phyloP scores from a whole-genome alignment of 75 land plant species.

The Pseudotsuga menziesii region DNA sequence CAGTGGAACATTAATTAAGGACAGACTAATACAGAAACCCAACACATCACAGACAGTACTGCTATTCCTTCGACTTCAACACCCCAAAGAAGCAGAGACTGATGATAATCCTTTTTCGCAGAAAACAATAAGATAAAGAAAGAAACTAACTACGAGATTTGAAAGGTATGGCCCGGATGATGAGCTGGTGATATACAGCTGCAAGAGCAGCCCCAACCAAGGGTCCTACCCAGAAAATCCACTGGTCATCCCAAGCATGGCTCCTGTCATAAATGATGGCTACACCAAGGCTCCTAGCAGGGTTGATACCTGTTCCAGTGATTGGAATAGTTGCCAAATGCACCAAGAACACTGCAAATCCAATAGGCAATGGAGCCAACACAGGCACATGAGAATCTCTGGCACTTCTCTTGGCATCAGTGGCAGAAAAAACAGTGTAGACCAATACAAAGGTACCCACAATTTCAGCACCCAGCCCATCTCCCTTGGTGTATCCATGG shows the following conservation, averaged over 20 bases:
- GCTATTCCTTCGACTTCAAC: too few species aligned
- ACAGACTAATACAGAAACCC: too few species aligned
- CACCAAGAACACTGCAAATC: conserved; percentile 41
- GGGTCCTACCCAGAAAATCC: conserved; percentile 87
- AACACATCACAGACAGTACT: too few species aligned
- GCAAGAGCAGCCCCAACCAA: conserved; percentile 74
- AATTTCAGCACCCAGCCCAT: conserved; percentile 42
- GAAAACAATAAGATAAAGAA: too few species aligned
- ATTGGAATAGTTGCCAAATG: conserved; percentile 46
- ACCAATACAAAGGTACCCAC: conserved; percentile 45
- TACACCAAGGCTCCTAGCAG: conserved; percentile 34
- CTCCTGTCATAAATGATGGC: conserved; percentile 33
- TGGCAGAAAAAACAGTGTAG: conserved; percentile 48
- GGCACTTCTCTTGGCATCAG: conserved; percentile 48
- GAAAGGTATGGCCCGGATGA: conserved; percentile 75
- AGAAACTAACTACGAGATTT: conserved; percentile 13
- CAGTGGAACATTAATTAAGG: too few species aligned
- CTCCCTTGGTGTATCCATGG: conserved; percentile 48
- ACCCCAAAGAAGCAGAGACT: too few species aligned
- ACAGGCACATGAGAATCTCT: conserved; percentile 46
- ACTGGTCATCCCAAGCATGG: conserved; percentile 46
- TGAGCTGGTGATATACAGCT: conserved; percentile 57
- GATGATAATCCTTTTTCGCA: too few species aligned
- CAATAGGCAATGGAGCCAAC: conserved; percentile 43
- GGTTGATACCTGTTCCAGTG: conserved; percentile 44